Conservation (phyloP, 2,329 filamentous ascomycete genomes). For the Colletotrichum limetticola region DNA sequence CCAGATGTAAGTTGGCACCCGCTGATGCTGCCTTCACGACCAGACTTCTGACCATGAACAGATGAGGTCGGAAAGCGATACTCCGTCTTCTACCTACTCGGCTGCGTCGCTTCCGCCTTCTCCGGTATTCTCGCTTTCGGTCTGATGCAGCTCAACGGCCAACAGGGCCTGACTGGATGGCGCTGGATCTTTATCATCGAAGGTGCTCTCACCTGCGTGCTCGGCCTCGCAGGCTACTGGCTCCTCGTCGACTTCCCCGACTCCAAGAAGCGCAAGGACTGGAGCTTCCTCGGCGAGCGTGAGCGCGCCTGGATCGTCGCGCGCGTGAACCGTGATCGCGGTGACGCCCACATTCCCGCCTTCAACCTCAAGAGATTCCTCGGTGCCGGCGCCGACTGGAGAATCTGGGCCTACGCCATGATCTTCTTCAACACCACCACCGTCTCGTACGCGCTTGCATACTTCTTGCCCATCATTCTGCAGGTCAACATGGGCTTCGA, state of each 20-base stretch:
- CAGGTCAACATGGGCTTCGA: constrained; percentile 70
- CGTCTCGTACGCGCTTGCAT: constrained; percentile 79
- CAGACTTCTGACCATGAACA: constrained; percentile 33
- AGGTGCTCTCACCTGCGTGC: constrained; percentile 63
- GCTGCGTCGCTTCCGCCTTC: constrained; percentile 73
- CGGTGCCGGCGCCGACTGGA: constrained; percentile 59
- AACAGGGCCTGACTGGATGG: constrained; percentile 67
- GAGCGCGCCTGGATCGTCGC: constrained; percentile 65
- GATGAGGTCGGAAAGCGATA: constrained; percentile 78
- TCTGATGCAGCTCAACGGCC: constrained; percentile 71
- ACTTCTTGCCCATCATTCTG: constrained; percentile 83
- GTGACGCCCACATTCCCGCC: constrained; percentile 64
- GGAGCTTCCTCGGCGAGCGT: constrained; percentile 62
- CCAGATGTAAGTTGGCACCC: constrained; percentile 60
- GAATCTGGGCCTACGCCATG: constrained; percentile 71
- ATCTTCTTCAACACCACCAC: constrained; percentile 76
- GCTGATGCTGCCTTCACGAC: no score
- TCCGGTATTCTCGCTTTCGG: constrained; percentile 77
- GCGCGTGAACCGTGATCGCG: constrained; percentile 67
- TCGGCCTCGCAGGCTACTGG: constrained; percentile 64
- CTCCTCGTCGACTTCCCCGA: constrained; percentile 74
- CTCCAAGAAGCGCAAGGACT: constrained; percentile 55
- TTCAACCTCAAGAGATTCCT: constrained; percentile 62
- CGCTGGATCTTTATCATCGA: constrained; percentile 73
- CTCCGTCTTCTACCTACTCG: constrained; percentile 75